phyloP scores from a whole-genome alignment of 805 yeast species.

The Saturnispora galanensis region DNA sequence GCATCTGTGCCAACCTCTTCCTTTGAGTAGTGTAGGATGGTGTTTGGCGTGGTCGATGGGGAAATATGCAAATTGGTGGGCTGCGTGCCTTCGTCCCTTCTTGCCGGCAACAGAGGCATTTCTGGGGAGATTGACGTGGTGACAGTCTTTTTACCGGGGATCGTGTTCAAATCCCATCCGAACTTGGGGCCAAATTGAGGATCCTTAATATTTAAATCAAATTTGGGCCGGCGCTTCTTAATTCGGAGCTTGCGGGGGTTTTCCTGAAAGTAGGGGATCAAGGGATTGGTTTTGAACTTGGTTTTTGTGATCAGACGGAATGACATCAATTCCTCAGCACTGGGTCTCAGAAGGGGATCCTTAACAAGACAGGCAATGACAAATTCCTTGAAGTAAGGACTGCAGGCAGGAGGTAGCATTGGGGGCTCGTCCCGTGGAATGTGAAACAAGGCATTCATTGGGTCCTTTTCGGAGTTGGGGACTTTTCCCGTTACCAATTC shows the following conservation, averaged over 20 bases:
- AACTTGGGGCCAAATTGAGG: conserved; percentile 19
- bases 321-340: conserved; percentile 45
- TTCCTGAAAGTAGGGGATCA: conserved; percentile 12
- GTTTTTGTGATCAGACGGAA: conserved; percentile 39
- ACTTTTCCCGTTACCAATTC: conserved; percentile 79
- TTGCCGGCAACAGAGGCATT: no score
- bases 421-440: conserved; percentile 67
- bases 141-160: no score
- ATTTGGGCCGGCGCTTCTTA: conserved; percentile 31
- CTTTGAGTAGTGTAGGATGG: no score
- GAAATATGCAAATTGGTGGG: conserved; percentile 1
- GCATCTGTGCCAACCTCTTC: no score
- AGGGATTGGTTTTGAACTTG: conserved; percentile 21
- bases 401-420: conserved; percentile 27
- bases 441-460: conserved; percentile 63
- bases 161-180: conserved; percentile 18
- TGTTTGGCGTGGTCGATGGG: not conserved
- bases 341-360: conserved; percentile 56
- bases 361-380: conserved; percentile 56
- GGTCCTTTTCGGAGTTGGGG: conserved; percentile 64
- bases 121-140: not conserved
- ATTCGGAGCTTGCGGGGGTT: conserved; percentile 1
- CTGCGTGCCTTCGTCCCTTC: not conserved
- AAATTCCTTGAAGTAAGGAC: conserved; percentile 42
- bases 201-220: conserved; percentile 22